Base-by-base conservation (phyloP, 768 basidiomycete genomes). In the Infundibulicybe gibba region DNA sequence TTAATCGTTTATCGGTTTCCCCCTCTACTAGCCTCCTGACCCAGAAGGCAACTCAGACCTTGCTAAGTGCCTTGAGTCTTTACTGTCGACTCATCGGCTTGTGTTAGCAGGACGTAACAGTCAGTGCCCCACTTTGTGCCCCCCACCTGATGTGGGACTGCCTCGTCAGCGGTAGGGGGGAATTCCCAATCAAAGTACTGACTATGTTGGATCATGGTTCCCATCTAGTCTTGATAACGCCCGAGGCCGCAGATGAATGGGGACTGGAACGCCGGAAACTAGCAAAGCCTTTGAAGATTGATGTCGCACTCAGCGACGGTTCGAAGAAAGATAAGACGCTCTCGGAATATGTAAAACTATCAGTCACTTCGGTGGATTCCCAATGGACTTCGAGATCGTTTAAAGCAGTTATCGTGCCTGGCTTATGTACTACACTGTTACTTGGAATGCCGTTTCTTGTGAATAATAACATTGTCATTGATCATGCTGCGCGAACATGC, bases 381-480 rank as follows among this genome's bases (percentile, higher is more conserved):
- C 2, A 1, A 16, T 59, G 50, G 25, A 6, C 17, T n/a, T 51
- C 43, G 0, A 5, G 6, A 6, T 16, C 42, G 9, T 35, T 49
- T 31, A 41, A 32, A 6, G 47, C 55, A 2, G 12, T 62, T 5
- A 12, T 62, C 0, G 43, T 54, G 1, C 50, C 54, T 1, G 14
- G 16, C 1, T 51, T 62, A 5, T 38, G 35, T 10, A 38, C 35
- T 6, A 38, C 14, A 3, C 6, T 38, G 14, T 38, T 38, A 10
- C 10, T 66, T 0, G 57, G 62, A 0, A 15, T 50, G 0, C 61
- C 62, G 0, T 65, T 64, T 31, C 45, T 66, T 0, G 6, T 10
- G 0, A 32, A 42, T 5, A 66, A 66, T 43, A 19, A 49, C 1
- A 56, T 65, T 37, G 21, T 62, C 0, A 50, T 64, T 13, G 61